Conservation (phyloP, 257 asterid genomes). For the Paraleonurus japonicus region DNA sequence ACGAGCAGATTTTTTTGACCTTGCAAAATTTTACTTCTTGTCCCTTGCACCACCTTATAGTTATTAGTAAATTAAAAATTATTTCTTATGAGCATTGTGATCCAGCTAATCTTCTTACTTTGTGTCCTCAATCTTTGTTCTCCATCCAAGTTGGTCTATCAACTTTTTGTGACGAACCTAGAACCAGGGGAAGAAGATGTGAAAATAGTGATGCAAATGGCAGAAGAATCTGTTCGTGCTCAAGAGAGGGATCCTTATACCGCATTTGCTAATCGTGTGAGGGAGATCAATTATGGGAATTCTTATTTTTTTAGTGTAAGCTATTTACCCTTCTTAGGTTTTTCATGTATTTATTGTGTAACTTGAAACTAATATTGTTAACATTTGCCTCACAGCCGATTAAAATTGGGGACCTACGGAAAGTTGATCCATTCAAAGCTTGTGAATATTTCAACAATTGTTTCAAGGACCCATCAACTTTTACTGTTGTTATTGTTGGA, state of each 20-base stretch:
- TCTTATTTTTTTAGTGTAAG: slow-evolving; percentile 89
- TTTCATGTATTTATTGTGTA: neutral
- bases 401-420: slow-evolving; percentile 61
- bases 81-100: slow-evolving; percentile 5
- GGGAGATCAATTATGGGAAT: slow-evolving; percentile 93
- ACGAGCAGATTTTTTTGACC: slow-evolving; percentile 7
- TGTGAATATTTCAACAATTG: slow-evolving; percentile 82
- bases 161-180: slow-evolving; percentile 72
- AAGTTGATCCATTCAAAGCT: slow-evolving; percentile 84
- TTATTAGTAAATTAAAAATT: neutral
- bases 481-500: slow-evolving; percentile 87
- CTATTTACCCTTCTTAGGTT: slow-evolving; percentile 19
- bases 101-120: slow-evolving; percentile 24
- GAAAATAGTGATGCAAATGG: slow-evolving; percentile 96
- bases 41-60: neutral
- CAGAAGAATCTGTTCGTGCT: slow-evolving; percentile 95
- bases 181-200: slow-evolving; percentile 89
- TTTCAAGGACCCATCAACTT: slow-evolving; percentile 89
- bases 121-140: slow-evolving; percentile 26
- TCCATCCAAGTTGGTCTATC: slow-evolving; percentile 76
- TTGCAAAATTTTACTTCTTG: neutral
- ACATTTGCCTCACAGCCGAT: slow-evolving; percentile 65
- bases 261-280: slow-evolving; percentile 82
- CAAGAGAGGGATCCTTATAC: slow-evolving; percentile 96
- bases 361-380: slow-evolving; percentile 1